These are phyloP conservation scores for Neospora caninum DNA, from an alignment of 169 alveolate species.

Conservation along the genomic window DNA sequence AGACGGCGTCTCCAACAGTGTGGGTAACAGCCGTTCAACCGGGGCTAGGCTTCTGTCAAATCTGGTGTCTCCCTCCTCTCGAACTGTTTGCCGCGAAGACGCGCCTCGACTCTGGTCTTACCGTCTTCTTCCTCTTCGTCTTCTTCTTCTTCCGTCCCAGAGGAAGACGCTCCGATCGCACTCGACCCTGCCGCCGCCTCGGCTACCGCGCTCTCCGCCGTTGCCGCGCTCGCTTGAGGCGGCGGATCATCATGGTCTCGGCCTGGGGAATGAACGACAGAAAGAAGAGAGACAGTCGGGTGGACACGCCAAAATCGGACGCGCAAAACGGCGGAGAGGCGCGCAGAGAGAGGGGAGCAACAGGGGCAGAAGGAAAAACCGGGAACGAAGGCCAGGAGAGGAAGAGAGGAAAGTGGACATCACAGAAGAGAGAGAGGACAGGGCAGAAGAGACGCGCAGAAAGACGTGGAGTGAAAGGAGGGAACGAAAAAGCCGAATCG, in stretches of 20 bases:
- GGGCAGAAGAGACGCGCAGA: background rate
- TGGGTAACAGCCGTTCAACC: too few relatives aligned
- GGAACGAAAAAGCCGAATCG: background rate
- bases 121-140: constrained; percentile 39
- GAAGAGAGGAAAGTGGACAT: background rate
- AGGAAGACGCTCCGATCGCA: background rate
- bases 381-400: background rate
- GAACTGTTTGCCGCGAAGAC: too few relatives aligned
- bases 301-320: background rate
- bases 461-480: background rate
- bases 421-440: background rate
- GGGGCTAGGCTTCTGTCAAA: too few relatives aligned
- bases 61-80: too few relatives aligned
- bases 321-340: background rate
- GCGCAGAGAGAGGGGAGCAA: too few relatives aligned
- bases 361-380: too few relatives aligned
- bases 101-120: background rate
- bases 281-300: too few relatives aligned
- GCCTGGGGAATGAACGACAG: background rate
- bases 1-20: too few relatives aligned
- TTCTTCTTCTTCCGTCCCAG: background rate
- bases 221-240: background rate
- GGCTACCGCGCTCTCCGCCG: background rate
- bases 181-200: background rate
- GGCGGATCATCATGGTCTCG: constrained; percentile 50